Base-by-base conservation (phyloP, 2,329 filamentous ascomycete genomes). In the Aspergillus sojae region DNA sequence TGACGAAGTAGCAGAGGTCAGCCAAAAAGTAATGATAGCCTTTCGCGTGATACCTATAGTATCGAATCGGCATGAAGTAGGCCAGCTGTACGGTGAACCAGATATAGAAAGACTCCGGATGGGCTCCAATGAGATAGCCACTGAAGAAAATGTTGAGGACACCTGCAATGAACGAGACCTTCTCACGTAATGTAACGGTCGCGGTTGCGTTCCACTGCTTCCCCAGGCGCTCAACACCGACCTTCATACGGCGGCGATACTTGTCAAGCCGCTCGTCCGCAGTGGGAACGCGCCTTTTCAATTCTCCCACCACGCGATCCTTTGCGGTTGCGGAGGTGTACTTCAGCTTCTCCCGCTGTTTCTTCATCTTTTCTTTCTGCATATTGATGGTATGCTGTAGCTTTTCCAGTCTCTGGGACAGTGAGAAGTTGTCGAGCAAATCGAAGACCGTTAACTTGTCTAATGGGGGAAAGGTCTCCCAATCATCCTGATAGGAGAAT, bases 1-100 rank as follows among this genome's bases (percentile, higher is more conserved):
- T 99, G 84, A 96, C 93, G 74, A 98, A 99, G 81, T 99, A 99
- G 82, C 95, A 99, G 53, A 99, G 88, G 78, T 99, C 95, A 43
- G 94, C 94, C 32, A 98, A 83, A 79, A 99, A 98, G 81, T 99
- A 99, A 79, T 97, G 94, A 74, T 96, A 97, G 62, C 94, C 95
- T 62, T 91, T 91, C 71, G 89, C 89, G 75, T 93, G 93, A 79
- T 99, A 99, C 62, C 91, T 92, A 81, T 93, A 95, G 80, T 88
- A 94, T 56, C 95, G 91, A 69, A 99, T 92, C 14, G 95, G 95
- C 94, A 98, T 97, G 79, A 97, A 98, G 80, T 97, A 98, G 65
- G 92, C 77, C 48, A 97, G 85, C 78, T 97, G 94, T 3, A 79
- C 85, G 9, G 92, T 94, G 78, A 97, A 99, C 95, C 95, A 99